phyloP scores from a whole-genome alignment of 2,329 filamentous ascomycete species.

The Ceratocystis huliohia region DNA sequence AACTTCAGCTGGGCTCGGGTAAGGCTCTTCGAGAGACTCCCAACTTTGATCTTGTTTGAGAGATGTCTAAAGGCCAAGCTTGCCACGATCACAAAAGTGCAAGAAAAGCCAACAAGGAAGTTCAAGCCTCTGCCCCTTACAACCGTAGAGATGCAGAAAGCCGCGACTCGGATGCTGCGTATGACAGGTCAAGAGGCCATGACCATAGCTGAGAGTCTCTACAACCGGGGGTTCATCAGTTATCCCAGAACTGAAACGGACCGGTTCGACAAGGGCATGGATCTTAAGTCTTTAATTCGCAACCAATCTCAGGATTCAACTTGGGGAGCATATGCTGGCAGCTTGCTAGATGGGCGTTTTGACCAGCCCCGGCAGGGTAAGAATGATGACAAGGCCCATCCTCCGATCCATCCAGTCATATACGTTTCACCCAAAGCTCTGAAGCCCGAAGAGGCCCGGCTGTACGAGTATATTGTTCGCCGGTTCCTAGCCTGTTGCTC shows the following conservation, averaged over 20 bases:
- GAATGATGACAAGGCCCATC: conserved; percentile 93
- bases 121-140: conserved; percentile 90
- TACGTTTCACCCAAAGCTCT: conserved; percentile 56
- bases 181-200: conserved; percentile 88
- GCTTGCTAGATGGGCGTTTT: conserved; percentile 63
- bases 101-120: conserved; percentile 83
- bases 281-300: conserved; percentile 64
- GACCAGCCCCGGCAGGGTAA: conserved; percentile 67
- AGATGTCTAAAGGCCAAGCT: conserved; percentile 62
- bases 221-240: conserved; percentile 91
- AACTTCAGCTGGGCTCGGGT: conserved; percentile 73
- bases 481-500: conserved; percentile 93
- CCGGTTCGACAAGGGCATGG: conserved; percentile 81
- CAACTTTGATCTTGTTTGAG: conserved; percentile 72
- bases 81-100: conserved; percentile 71
- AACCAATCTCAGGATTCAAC: conserved; percentile 65
- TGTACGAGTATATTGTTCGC: conserved; percentile 87
- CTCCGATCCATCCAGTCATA: conserved; percentile 91
- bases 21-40: conserved; percentile 76
- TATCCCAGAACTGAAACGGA: conserved; percentile 97
- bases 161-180: conserved; percentile 75
- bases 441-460: conserved; percentile 53
- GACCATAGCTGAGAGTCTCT: conserved; percentile 73
- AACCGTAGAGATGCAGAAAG: conserved; percentile 92
- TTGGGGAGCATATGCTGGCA: conserved; percentile 74